A percentile compares a stretch with the other conserved stretches of the same genome.
Conservation (phyloP, 306 rosid species). For the Medicago lupulina region DNA sequence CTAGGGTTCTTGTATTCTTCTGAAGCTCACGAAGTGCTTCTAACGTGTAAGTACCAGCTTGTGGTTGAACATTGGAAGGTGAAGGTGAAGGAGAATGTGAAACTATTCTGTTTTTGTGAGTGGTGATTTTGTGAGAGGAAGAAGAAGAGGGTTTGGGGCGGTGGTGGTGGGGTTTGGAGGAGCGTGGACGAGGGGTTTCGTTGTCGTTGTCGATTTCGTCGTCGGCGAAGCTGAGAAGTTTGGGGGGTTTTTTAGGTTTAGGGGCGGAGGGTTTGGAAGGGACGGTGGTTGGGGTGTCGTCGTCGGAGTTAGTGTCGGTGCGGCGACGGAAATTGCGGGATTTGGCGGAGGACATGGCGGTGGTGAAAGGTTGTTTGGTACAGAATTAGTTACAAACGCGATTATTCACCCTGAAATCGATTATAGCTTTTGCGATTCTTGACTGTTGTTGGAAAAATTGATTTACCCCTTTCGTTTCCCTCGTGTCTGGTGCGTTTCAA, state of each 20-base stretch:
- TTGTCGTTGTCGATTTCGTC: constrained; percentile 76
- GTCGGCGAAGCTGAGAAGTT: constrained; percentile 88
- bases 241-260: constrained; percentile 77
- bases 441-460: too few relatives aligned
- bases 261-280: constrained; percentile 47
- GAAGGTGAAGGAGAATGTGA: constrained; percentile 58
- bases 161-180: constrained; percentile 49
- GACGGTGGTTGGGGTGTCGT: constrained; percentile 34
- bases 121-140: constrained; percentile 73
- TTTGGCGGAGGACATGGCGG: constrained; percentile 66
- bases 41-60: constrained; percentile 86
- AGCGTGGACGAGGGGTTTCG: constrained; percentile 47
- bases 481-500: too few relatives aligned
- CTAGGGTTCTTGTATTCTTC: constrained; percentile 91
- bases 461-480: too few relatives aligned
- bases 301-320: constrained; percentile 50
- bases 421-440: too few relatives aligned
- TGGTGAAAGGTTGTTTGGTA: not conserved
- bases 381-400: too few relatives aligned
- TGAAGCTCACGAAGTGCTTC: constrained; percentile 92
- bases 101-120: constrained; percentile 68
- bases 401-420: too few relatives aligned
- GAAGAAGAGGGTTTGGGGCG: constrained; percentile 45
- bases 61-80: constrained; percentile 85
- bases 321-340: constrained; percentile 94